Base-by-base conservation (phyloP, 345 rosid genomes). In the Kandelia obovata region DNA sequence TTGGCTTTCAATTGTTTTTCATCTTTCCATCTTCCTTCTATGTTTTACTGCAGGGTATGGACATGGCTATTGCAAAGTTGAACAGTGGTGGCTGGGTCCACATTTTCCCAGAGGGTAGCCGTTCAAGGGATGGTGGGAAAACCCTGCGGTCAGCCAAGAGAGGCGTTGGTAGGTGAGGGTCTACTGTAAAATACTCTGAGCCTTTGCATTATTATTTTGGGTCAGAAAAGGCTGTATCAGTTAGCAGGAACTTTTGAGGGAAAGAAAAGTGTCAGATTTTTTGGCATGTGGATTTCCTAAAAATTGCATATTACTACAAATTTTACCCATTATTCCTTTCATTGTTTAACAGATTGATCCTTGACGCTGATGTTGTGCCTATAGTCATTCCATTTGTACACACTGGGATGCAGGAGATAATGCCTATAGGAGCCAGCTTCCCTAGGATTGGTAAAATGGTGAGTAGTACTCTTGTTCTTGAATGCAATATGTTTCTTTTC, bases 1-100 rank as follows among this genome's bases (percentile, higher is more conserved):
- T 56, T 55, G 32, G 46, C 25, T 58, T 25, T 43, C n/a, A 46
- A 20, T 47, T 39, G 2, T 37, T 30, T 27, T 53, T 17, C 11
- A 21, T 34, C 27, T 1, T 47, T 46, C 64, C 32, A 23, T 51
- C 66, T 67, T 65, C 53, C 65, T 76, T 71, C 37, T 53, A n/a
- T 46, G 23, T 31, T 32, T 57, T 70, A 62, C 43, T 53, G 11
- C 76, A 95, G 99, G 98, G 99, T 20, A 92, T 95, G 99, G 98
- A 95, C 74, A 88, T 89, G 80, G 99, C 99, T 31, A 83, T 95
- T 69, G 81, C 97, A 10, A 90, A 95, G 77, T 58, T 95, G 75
- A 95, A 95, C 55, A 79, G 61, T 71, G 99, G 99, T 58, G 96
- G 96, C 2, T 95, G 98, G 99, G 97, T 95, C 78, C 98, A 95